Evolutionary conservation across 257 asterid species (phyloP), one percentile per base, ranked within the genome.

Genomic region (Fraxinus pennsylvanica): DNA sequence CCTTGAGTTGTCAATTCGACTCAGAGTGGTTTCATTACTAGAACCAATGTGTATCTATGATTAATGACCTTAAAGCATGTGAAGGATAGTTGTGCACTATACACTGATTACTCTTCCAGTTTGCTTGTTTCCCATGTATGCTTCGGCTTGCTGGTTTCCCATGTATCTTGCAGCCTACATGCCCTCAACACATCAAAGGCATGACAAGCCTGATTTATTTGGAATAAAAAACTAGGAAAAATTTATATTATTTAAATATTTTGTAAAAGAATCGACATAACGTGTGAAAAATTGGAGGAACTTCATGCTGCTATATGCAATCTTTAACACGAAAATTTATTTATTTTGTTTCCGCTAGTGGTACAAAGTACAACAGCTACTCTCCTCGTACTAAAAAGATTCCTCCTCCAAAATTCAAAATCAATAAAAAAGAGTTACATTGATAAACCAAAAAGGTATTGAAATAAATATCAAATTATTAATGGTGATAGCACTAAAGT

Each of bases 251-350:
- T 29, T 57, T 57, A 6, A 57, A n/a, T 17, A 21, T 6, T 57
- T 21, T 19, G 66, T 57, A n/a, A 57, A 57, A 15, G 59, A 57
- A 19, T 57, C 29, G 3, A 57, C 66, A 57, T n/a, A 57, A 57
- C 21, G 29, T 57, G 66, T 57, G 66, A 57, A 57, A 52, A 57
- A 57, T 57, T 57, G 21, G n/a, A n/a, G 66, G 25, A 57, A 57
- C 65, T 54, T 54, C 66, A 57, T n/a, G 25, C 66, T 57, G n/a
- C 65, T 54, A 54, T 54, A 54, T 54, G 65, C 65, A 5, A 54
- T 54, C 65, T n/a, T 57, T 57, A n/a, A 6, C 66, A 57, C 29
- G 1, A 1, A 21, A 57, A 57, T 57, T 57, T 57, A 21, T 57
- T 57, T 57, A 57, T n/a, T 57, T n/a, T 21, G 25, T 57, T 57